Conservation (phyloP, 805 yeast species). For the Komagataella pastoris region DNA sequence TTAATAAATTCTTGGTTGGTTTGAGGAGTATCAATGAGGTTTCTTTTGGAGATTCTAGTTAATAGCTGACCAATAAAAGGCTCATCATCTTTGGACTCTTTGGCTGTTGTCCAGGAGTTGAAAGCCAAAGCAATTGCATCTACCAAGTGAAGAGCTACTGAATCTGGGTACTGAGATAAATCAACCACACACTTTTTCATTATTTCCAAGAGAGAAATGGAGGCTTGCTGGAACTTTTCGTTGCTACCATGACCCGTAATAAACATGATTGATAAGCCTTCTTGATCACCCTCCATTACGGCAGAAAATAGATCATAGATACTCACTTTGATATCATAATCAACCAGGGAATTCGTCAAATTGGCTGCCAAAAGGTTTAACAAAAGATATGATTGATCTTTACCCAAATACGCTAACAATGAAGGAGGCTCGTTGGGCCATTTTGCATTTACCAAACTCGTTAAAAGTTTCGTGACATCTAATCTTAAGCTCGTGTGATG, state of each 20-base stretch:
- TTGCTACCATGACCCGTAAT: constrained; percentile 44
- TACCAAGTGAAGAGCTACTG: constrained; percentile 51
- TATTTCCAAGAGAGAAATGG: constrained; percentile 35
- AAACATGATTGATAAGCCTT: constrained; percentile 62
- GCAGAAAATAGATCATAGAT: constrained; percentile 55
- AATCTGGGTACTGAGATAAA: constrained; percentile 41
- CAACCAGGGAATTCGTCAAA: constrained; percentile 41
- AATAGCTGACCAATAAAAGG: constrained; percentile 28
- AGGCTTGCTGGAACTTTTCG: constrained; percentile 8
- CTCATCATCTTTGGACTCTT: constrained; percentile 35
- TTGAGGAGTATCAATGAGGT: constrained; percentile 3
- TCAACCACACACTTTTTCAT: constrained; percentile 41
- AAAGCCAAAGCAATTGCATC: constrained; percentile 66
- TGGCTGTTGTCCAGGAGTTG: constrained; percentile 64
- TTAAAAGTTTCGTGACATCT: constrained; percentile 39
- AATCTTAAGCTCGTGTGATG: constrained; percentile 32
- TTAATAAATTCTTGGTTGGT: constrained; percentile 15
- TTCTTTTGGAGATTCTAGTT: constrained; percentile 5
- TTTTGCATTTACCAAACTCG: constrained; percentile 38
- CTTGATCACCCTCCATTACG: constrained; percentile 59
- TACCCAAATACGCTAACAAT: constrained; percentile 67
- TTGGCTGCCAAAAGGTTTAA: constrained; percentile 48
- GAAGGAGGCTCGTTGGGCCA: constrained; percentile 63
- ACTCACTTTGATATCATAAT: constrained; percentile 35
- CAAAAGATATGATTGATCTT: constrained; percentile 43